Evolutionary conservation across 2,329 filamentous ascomycete genomes (phyloP), one percentile per base, ranked within the genome.

Genomic region (Penicillium brasilianum): DNA sequence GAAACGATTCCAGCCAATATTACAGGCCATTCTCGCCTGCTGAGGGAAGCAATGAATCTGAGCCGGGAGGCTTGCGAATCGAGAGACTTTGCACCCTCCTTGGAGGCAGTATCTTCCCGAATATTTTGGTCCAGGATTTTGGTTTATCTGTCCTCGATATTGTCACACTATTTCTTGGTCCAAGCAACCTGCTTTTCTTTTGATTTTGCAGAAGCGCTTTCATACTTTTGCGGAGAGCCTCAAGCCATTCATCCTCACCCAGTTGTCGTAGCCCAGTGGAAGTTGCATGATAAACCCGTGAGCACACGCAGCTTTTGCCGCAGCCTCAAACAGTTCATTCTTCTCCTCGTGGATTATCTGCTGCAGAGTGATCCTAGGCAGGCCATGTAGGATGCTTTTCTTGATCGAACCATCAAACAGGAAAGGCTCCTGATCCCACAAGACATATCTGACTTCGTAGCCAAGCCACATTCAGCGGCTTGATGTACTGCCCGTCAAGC

Each of bases 181-280:
- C 11, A 37, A 37, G 34, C 34, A 37, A 37, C 16, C 34, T 14
- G 13, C 4, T 37, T 37, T 16, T 37, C 34, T 37, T 37, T 37
- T 16, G 11, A 14, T 11, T 16, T 16, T 14, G 13, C 13, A 37
- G 34, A 37, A 16, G 34, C 34, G 13, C 13, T 16, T 37, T 37
- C 34, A 37, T 3, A 14, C 34, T 37, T 37, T 14, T 37, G 34
- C 95, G 57, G 92, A 96, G 8, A 99, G 83, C 55, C 97, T 80
- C 74, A 97, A 96, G 8, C 95, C 95, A 64, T 93, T 89, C 77
- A 97, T 92, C 59, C 95, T 95, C 16, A 98, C 94, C 66, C 96
- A 88, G 0, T 95, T 98, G 66, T 97, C 86, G 71, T 98, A 98
- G 1, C 91, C 91, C 68, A 97, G 90, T 0, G 94, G 93, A 1